Evolutionary conservation across 176 grass and related monocot genomes (phyloP).

Genomic region (Oryza rufipogon): DNA sequence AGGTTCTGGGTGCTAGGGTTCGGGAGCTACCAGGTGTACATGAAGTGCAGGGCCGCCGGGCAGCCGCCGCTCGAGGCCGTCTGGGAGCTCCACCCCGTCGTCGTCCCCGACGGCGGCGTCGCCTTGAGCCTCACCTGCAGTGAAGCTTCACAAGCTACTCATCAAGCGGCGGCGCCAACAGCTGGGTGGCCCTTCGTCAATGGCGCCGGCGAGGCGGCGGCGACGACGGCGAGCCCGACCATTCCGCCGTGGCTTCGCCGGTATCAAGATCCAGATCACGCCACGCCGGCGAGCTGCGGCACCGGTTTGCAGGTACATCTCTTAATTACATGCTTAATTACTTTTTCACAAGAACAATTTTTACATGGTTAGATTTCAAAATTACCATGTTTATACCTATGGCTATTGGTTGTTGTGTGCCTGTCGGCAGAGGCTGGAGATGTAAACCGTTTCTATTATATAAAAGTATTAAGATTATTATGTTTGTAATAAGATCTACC

Average conservation of each 20-base stretch:
- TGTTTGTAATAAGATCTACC: not conserved
- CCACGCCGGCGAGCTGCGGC: slow-evolving; percentile 5
- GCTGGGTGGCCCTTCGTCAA: slow-evolving; percentile 28
- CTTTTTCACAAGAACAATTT: not conserved
- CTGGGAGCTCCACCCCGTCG: slow-evolving; percentile 64
- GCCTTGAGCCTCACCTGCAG: slow-evolving; percentile 56
- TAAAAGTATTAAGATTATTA: not conserved
- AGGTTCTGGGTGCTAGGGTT: slow-evolving; percentile 75
- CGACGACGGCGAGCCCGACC: not conserved
- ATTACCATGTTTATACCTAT: not conserved
- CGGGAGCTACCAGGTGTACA: slow-evolving; percentile 58
- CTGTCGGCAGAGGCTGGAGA: not conserved
- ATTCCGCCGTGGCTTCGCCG: slow-evolving; percentile 58
- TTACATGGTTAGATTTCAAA: not conserved
- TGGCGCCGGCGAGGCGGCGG: not conserved
- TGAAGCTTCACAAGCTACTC: slow-evolving; percentile 37
- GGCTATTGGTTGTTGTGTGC: not conserved
- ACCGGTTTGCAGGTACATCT: slow-evolving; percentile 47
- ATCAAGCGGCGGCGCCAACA: slow-evolving; percentile 18
- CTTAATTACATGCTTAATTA: not conserved
- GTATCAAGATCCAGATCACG: slow-evolving; percentile 44
- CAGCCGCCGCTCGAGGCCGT: slow-evolving; percentile 69
- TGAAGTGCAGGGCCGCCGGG: slow-evolving; percentile 50
- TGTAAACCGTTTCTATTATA: not conserved
- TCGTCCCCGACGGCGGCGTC: slow-evolving; percentile 51